Base-by-base conservation (phyloP, 2,329 filamentous ascomycete species). In the Pestalotiopsis fici region DNA sequence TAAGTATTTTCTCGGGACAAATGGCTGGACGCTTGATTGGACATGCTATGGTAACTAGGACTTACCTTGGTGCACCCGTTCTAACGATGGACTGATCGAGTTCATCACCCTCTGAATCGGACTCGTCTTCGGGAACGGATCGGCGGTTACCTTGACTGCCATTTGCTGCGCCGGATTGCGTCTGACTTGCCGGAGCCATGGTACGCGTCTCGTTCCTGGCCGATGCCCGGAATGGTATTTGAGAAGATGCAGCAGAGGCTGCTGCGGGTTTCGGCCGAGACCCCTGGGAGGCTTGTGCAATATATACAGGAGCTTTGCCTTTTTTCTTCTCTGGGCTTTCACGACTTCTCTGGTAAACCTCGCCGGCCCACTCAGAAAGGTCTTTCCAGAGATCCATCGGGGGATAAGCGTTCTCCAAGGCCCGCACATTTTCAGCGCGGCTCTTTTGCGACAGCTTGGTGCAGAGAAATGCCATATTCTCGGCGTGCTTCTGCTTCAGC, bases 11-110 rank as follows among this genome's bases (percentile, higher is more conserved):
- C 11, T 50, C 37, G 18, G 4, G 23, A 18, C n/a, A 31, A 18
- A 60, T 39, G 25, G 21, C 28, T 47, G n/a, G 21, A 23, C n/a
- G 25, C 47, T 35, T n/a, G 31, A 62, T 12, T 5, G 31, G 21
- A 21, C 25, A n/a, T n/a, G n/a, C 7, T 23, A 27, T 50, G 56
- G 43, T 4, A 2, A 31, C 35, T 13, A 25, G 31, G 50, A 68
- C 75, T 65, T 69, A 74, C 69, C 66, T 69, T 7, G 66, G 60
- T 59, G 68, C 65, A 43, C 71, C 65, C 28, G 64, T 61, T 23
- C 68, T 68, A 21, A 77, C 71, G 59, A 67, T 74, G 73, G 65
- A 56, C 70, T 50, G 25, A n/a, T 73, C 69, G 5, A 3, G 7
- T 9, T 64, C 70, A 21, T 72, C 71, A 1, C 69, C 71, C 15